These are phyloP conservation scores for Nicotiana sylvestris DNA, from an alignment of 257 asterid genomes.

Conservation along the genomic window DNA sequence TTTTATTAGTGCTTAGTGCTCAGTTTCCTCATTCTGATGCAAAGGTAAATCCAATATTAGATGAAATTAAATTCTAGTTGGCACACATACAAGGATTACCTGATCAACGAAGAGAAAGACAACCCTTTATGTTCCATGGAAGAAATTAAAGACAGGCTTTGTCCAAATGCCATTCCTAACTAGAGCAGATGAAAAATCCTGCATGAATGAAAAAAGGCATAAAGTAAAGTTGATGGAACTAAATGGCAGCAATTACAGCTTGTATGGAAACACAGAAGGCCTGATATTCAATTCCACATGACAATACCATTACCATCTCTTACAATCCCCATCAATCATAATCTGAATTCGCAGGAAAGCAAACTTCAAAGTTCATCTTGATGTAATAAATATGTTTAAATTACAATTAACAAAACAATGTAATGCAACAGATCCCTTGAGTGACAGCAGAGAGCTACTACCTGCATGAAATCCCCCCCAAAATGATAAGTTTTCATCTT, in stretches of 20 bases:
- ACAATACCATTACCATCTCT: not conserved
- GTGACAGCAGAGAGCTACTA: not conserved
- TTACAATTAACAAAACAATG: not conserved
- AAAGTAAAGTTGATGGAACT: not conserved
- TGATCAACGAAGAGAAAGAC: not conserved
- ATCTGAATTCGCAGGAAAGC: not conserved
- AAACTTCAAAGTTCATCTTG: not conserved
- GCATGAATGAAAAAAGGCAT: constrained; percentile 13
- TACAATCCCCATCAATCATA: not conserved
- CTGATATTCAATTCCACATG: not conserved
- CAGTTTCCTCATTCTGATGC: not conserved
- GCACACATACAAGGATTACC: not conserved
- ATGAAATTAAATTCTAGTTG: not conserved
- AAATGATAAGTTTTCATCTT: not conserved
- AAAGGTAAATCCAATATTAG: not conserved
- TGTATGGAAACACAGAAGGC: not conserved
- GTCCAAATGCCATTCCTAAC: constrained; percentile 63
- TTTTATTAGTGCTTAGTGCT: not conserved
- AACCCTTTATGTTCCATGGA: constrained; percentile 90
- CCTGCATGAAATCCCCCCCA: not conserved
- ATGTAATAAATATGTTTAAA: not conserved
- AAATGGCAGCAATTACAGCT: not conserved
- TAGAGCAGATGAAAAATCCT: constrained; percentile 79
- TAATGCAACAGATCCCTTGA: not conserved
- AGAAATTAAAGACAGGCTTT: constrained; percentile 76